A percentile compares a stretch with the other conserved stretches of the same genome.
Evolutionary conservation across 768 basidiomycete genomes (phyloP).

Genomic region (Scleroderma citrinum): DNA sequence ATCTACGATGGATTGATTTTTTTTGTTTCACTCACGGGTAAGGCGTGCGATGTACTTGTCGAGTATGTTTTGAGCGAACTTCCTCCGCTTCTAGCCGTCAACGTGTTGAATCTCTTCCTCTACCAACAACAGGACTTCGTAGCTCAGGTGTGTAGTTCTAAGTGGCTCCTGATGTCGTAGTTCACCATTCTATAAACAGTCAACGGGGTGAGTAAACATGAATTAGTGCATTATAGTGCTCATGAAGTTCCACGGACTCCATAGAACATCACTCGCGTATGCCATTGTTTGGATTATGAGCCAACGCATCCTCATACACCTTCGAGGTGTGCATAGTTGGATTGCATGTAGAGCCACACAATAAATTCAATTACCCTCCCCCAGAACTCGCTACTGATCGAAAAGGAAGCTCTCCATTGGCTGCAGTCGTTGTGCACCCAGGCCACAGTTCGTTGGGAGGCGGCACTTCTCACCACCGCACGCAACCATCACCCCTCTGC

Average conservation of each 20-base stretch:
- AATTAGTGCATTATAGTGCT: not conserved
- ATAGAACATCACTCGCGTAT: constrained; percentile 29
- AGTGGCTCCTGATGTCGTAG: not conserved
- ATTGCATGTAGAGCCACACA: too few species aligned
- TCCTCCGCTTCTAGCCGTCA: too few species aligned
- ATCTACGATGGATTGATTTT: constrained; percentile 55
- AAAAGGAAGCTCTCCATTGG: not conserved
- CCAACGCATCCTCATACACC: constrained; percentile 30
- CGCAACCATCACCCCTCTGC: not conserved
- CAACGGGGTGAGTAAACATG: not conserved
- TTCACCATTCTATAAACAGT: not conserved
- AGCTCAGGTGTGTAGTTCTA: constrained; percentile 34
- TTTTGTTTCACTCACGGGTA: constrained; percentile 47
- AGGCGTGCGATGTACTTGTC: too few species aligned
- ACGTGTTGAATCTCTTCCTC: constrained; percentile 46
- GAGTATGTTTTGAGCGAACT: too few species aligned
- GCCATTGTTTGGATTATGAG: constrained; percentile 32
- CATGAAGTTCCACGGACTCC: not conserved
- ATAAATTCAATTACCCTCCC: not conserved
- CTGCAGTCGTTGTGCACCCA: not conserved
- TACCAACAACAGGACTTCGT: constrained; percentile 34
- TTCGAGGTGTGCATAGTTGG: constrained; percentile 21
- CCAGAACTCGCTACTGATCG: not conserved
- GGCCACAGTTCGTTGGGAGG: not conserved
- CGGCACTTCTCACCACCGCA: not conserved